Percentiles rank a stretch among this genome's conserved stretches.
phyloP scores from a whole-genome alignment of 2,329 filamentous ascomycete genomes.

The Trichoderma sp. region DNA sequence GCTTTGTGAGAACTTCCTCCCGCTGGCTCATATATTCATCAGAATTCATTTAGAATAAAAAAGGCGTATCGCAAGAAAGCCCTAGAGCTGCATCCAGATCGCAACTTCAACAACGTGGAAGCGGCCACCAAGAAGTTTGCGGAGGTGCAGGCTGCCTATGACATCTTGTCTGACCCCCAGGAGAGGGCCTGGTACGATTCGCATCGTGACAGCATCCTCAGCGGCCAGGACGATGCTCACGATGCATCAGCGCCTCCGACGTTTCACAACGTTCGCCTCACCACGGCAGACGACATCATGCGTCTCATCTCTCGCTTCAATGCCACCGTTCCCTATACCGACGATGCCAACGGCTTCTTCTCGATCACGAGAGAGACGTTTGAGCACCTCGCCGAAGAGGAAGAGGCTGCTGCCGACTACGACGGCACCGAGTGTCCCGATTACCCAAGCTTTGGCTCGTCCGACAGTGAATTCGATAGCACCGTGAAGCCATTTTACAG shows the following conservation, averaged over 20 bases:
- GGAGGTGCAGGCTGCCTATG: conserved; percentile 89
- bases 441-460: conserved; percentile 82
- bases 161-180: conserved; percentile 93
- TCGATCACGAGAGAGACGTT: conserved; percentile 77
- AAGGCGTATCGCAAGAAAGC: conserved; percentile 90
- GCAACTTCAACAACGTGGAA: conserved; percentile 85
- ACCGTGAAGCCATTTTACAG: conserved; percentile 80
- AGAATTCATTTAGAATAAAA: conserved; percentile 66
- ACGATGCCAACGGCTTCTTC: conserved; percentile 82
- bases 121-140: conserved; percentile 83
- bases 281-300: conserved; percentile 78
- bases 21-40: neutral
- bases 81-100: conserved; percentile 90
- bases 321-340: conserved; percentile 74
- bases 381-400: conserved; percentile 76
- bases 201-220: conserved; percentile 82
- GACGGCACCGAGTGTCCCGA: conserved; percentile 61
- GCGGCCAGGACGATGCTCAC: conserved; percentile 57
- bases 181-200: conserved; percentile 98
- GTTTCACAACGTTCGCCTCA: conserved; percentile 70
- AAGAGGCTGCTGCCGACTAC: conserved; percentile 72
- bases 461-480: conserved; percentile 73
- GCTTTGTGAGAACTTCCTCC: neutral
- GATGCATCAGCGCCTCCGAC: conserved; percentile 58
- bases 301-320: conserved; percentile 79